Evolutionary conservation across 75 land plant genomes (phyloP), one percentile per base, ranked within the genome.

Genomic region (Cryptomeria japonica): DNA sequence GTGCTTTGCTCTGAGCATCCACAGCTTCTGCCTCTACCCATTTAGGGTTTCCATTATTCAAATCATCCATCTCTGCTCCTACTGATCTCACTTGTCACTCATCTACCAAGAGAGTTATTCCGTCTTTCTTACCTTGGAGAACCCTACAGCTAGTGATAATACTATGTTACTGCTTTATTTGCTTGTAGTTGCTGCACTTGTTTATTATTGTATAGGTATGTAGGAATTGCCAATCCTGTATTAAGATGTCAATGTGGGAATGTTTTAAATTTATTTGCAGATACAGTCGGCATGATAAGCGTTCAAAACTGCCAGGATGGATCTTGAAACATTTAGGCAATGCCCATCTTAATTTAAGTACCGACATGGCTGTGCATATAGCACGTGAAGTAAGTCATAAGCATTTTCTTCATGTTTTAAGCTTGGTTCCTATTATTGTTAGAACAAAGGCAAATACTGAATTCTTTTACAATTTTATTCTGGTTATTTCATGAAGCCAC

Each of bases 341-440:
- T 89, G 97, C 99, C 76, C 96, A 98, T 88, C 93, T 98, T 39
- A 97, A 97, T 87, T 90, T 98, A 84, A 98, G 99, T 87, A 98
- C 99, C 42, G 99, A 98, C 86, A 98, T 98, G 99, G 97, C 99
- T 84, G 78, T 97, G 72, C 99, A 97, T 88, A 98, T 98, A 86
- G 99, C 98, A 19, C 91, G 95, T 58, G 99, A 98, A 95, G 99
- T 97, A 78, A 41, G 90, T 51, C 49, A 51, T 18, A 18, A n/a
- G 41, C 36, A 25, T 37, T 79, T 34, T 31, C 28, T 53, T 39
- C 13, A 53, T 25, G 83, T 51, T 46, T 73, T 75, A 49, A 38
- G 53, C 51, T 82, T 82, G 16, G 13, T 11, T 46, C 25, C 28
- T 44, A 44, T 44, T 82, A 82, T 41, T 82, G 84, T 28, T 31